Base-by-base conservation (phyloP, 1,139 yeast species). In the Yamadazyma triangularis region DNA sequence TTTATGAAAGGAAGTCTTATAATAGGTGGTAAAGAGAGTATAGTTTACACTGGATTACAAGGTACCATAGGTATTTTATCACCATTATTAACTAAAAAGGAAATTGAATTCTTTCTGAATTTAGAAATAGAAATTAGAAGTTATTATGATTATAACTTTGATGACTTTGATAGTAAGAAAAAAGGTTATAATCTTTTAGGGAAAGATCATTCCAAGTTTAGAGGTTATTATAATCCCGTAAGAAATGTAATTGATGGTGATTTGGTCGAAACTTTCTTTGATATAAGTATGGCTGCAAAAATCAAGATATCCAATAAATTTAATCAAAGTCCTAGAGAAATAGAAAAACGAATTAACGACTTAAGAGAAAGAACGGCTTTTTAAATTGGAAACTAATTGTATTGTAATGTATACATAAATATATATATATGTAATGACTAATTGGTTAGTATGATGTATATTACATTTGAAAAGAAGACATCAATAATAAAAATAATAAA, bases 241-340 rank as follows among this genome's bases (percentile, higher is more conserved):
- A 80, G 79, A 42, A 72, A 77, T 33, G 79, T 85, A 2, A 69
- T 91, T 27, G 97, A 91, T 55, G 98, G 98, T 8, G 97, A 91
- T 52, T 61, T 86, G 18, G 64, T 91, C 31, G 96, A 87, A 46
- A 53, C 56, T 30, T 84, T 62, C 48, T 53, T 55, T 23, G 47
- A 47, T 7, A 52, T 82, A 23, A 49, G 56, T 2, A 50, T 50
- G 1, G 56, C 60, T 0, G 45, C 53, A 8, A 74, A 79, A 46
- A 55, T 67, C 21, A 51, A 47, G 23, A 66, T 85, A 27, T 77
- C 85, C 0, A 56, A 59, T 4, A 67, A 62, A 33, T 50, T 83
- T 41, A 84, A 77, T 26, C 61, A 79, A 37, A 56, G 74, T 0
- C 75, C 79, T 1, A 55, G 64, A 32, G 88, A 82, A 25, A 69